Evolutionary conservation across 164 flowering plant genomes (phyloP).

Genomic region (Echeveria elegans): DNA sequence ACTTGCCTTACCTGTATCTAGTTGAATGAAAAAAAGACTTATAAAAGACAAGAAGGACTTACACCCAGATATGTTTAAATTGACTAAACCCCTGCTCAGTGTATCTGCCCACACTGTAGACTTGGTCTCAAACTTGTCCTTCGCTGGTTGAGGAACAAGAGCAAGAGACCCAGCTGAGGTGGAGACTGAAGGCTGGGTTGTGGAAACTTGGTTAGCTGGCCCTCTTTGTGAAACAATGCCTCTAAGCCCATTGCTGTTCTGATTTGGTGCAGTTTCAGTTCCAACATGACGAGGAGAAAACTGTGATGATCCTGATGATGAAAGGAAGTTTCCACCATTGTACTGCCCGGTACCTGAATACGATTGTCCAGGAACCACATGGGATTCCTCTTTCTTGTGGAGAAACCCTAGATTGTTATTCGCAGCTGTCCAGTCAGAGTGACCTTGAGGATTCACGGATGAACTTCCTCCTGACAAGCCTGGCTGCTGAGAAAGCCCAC

Average conservation of each 20-base stretch:
- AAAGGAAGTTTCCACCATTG: conserved; percentile 9
- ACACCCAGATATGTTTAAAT: conserved; percentile 95
- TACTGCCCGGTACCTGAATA: neutral
- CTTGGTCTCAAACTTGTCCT: conserved; percentile 82
- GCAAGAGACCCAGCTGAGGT: conserved; percentile 32
- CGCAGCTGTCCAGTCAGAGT: conserved; percentile 8
- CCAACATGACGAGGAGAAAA: conserved; percentile 10
- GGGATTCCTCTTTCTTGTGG: conserved; percentile 13
- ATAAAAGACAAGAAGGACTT: conserved; percentile 25
- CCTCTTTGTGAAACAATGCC: conserved; percentile 24
- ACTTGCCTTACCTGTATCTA: neutral
- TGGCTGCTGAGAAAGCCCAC: conserved; percentile 16
- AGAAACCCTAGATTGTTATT: conserved; percentile 16
- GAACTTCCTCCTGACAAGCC: conserved; percentile 4
- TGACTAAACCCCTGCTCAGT: conserved; percentile 80
- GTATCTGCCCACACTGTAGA: conserved; percentile 98
- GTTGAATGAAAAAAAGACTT: neutral
- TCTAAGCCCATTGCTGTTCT: conserved; percentile 23
- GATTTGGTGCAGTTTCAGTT: conserved; percentile 17
- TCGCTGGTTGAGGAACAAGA: conserved; percentile 41
- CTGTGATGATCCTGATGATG: conserved; percentile 18
- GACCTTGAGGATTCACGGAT: neutral
- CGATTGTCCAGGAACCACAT: neutral
- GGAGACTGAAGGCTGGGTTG: conserved; percentile 25
- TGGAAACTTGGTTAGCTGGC: conserved; percentile 9